Conservation (phyloP, 2,329 filamentous ascomycete species). For the Leptographium radiaticola region DNA sequence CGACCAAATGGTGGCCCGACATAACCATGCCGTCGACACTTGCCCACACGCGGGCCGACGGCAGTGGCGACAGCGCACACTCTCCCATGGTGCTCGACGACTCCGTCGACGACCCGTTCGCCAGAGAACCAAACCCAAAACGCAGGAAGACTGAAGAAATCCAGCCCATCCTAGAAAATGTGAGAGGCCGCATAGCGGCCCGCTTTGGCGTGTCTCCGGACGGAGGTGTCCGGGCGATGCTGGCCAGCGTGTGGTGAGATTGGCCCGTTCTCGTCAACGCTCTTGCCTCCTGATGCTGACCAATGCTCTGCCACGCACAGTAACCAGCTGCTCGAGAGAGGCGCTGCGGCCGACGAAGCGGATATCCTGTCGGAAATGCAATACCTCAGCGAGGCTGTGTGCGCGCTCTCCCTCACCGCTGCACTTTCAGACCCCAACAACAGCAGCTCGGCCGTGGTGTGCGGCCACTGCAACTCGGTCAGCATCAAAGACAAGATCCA, state of each 20-base stretch:
- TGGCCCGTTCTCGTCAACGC: neutral
- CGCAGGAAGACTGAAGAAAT: constrained; percentile 4
- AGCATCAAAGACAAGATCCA: neutral
- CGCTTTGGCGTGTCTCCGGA: constrained; percentile 3
- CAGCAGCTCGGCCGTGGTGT: constrained; percentile 2
- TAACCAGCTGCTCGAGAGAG: neutral
- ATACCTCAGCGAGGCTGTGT: constrained; percentile 5
- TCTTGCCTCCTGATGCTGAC: too few relatives aligned
- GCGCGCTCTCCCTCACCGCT: constrained; percentile 3
- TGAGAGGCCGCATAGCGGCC: constrained; percentile 2
- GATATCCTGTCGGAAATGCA: constrained; percentile 1
- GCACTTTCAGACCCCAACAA: constrained; percentile 3
- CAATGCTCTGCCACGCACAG: neutral
- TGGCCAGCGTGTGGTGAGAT: constrained; percentile 6
- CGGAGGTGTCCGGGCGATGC: constrained; percentile 1
- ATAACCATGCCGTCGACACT: constrained; percentile 6
- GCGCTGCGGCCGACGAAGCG: neutral
- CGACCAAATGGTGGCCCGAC: neutral
- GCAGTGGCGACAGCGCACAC: constrained; percentile 1
- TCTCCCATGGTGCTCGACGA: neutral
- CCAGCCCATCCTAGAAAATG: neutral
- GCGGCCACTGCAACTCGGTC: constrained; percentile 1
- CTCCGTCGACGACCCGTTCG: constrained; percentile 5
- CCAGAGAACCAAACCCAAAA: constrained; percentile 7
- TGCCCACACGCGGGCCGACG: neutral